Conservation (phyloP, 2,329 filamentous ascomycete genomes). For the Curvularia eragrostidis region DNA sequence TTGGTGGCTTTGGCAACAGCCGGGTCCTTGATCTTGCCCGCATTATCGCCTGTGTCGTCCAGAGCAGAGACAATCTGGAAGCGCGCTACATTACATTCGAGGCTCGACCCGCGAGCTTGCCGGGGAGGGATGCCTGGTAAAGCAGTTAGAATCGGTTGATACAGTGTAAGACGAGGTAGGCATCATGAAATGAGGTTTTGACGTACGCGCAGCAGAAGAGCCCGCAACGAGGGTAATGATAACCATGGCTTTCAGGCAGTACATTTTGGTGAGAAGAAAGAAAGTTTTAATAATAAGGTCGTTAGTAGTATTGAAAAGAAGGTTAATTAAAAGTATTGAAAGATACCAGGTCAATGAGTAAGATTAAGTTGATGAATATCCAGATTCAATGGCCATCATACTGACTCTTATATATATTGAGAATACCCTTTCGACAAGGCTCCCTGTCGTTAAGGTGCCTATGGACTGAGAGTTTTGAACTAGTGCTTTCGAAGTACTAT, state of each 20-base stretch:
- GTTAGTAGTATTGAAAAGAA: not conserved
- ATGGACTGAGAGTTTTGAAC: not conserved
- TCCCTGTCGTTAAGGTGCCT: not conserved
- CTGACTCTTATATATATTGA: not conserved
- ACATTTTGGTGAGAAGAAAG: not conserved
- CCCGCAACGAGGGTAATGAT: not conserved
- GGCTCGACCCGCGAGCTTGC: not conserved
- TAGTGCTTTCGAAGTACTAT: not conserved
- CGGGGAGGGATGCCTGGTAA: not conserved
- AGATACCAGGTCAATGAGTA: not conserved
- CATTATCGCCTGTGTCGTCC: not conserved
- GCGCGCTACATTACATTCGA: not conserved
- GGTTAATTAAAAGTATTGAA: not conserved
- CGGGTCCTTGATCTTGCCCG: not conserved
- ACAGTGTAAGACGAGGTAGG: not conserved
- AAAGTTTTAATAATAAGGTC: not conserved
- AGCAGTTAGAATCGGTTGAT: not conserved
- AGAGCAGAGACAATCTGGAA: not conserved
- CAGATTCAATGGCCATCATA: not conserved
- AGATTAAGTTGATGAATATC: not conserved
- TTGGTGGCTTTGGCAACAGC: not conserved
- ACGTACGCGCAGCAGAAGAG: not conserved
- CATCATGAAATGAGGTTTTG: not conserved
- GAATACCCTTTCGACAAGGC: not conserved
- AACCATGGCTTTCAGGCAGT: not conserved